A percentile compares a stretch with the other conserved stretches of the same genome.
Evolutionary conservation across 148 eudicot species (phyloP).

Genomic region (Rhododendron ferrugineum): DNA sequence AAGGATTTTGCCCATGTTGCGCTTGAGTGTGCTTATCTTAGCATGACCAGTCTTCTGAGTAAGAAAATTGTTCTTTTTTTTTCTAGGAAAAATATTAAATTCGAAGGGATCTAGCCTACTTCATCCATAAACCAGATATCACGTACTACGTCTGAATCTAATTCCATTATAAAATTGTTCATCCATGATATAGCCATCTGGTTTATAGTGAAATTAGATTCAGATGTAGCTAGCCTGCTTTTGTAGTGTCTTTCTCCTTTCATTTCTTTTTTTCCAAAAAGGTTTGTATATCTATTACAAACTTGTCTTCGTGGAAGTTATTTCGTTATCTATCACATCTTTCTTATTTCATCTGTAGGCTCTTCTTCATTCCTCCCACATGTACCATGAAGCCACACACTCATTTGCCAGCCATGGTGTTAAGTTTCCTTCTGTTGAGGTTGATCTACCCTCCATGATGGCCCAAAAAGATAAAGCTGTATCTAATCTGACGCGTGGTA

Average conservation of each 20-base stretch:
- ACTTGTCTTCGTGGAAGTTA: background rate
- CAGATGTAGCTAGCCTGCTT: background rate
- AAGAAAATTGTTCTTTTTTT: background rate
- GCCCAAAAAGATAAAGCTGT: constrained; percentile 90
- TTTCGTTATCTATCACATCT: background rate
- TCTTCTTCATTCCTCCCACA: constrained; percentile 91
- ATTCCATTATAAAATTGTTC: no score
- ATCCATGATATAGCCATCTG: background rate
- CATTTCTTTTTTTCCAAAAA: background rate
- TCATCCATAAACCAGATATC: no score
- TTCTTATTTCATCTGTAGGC: constrained; percentile 34
- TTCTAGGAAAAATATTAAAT: background rate
- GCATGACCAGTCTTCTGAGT: background rate
- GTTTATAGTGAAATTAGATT: background rate
- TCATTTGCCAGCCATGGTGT: constrained; percentile 76
- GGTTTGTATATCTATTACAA: background rate
- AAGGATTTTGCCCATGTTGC: background rate
- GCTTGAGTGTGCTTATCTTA: background rate
- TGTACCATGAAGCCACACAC: constrained; percentile 93
- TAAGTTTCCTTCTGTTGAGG: constrained; percentile 48
- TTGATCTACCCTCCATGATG: constrained; percentile 90
- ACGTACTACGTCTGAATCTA: no score
- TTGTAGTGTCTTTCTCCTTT: background rate
- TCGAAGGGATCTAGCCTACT: no score
- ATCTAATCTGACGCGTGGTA: constrained; percentile 60